These are phyloP conservation scores for Zasmidium angulare DNA, from an alignment of 2,329 filamentous ascomycete genomes.

Conservation along the genomic window DNA sequence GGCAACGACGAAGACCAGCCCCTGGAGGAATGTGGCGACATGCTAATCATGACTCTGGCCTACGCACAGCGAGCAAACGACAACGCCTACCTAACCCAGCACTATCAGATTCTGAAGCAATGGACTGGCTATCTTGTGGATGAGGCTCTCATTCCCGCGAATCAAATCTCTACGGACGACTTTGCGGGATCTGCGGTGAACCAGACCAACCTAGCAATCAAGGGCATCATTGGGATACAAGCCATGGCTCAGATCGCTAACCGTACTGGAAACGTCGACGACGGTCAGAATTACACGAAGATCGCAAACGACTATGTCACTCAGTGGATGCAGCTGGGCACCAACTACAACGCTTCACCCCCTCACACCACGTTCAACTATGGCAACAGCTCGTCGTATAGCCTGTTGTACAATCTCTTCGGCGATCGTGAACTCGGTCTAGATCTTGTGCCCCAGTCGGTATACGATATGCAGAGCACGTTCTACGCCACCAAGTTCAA, in stretches of 20 bases:
- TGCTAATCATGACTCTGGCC: slow-evolving; percentile 57
- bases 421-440: slow-evolving; percentile 49
- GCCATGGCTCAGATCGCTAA: slow-evolving; percentile 58
- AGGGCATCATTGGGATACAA: slow-evolving; percentile 60
- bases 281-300: slow-evolving; percentile 43
- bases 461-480: slow-evolving; percentile 54
- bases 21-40: slow-evolving; percentile 61
- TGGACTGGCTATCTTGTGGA: slow-evolving; percentile 57
- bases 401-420: slow-evolving; percentile 57
- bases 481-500: slow-evolving; percentile 54
- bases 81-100: slow-evolving; percentile 47
- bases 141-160: slow-evolving; percentile 55
- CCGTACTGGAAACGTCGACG: slow-evolving; percentile 44
- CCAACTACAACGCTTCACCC: slow-evolving; percentile 34
- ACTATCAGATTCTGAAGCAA: slow-evolving; percentile 56
- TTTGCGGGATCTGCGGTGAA: slow-evolving; percentile 35
- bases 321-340: slow-evolving; percentile 30
- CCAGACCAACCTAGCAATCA: slow-evolving; percentile 61
- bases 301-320: slow-evolving; percentile 54
- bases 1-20: slow-evolving; percentile 52
- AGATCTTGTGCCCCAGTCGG: slow-evolving; percentile 49
- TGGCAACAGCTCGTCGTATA: slow-evolving; percentile 33
- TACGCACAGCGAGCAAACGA: slow-evolving; percentile 60
- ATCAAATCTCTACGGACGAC: slow-evolving; percentile 43
- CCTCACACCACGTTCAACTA: slow-evolving; percentile 54